phyloP scores from a whole-genome alignment of 257 asterid genomes.

The Primulina eburnea region DNA sequence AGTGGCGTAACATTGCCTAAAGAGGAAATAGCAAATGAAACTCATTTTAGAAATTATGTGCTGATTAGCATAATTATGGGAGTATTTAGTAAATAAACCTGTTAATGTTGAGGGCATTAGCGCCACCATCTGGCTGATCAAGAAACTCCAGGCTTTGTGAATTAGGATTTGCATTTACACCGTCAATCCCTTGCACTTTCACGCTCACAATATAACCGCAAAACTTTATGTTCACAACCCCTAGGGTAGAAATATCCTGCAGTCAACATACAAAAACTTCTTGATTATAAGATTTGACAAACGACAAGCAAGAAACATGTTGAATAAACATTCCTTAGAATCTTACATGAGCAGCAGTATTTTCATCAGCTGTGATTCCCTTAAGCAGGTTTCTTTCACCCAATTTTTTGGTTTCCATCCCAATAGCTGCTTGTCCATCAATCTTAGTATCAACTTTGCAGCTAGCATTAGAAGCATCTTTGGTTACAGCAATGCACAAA shows the following conservation, averaged over 20 bases:
- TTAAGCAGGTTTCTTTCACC: conserved; percentile 86
- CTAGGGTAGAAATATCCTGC: conserved; percentile 88
- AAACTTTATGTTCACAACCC: conserved; percentile 67
- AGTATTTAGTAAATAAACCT: conserved; percentile 43
- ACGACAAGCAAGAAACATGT: conserved; percentile 22
- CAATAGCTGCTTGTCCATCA: conserved; percentile 79
- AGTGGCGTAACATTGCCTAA: conserved; percentile 10
- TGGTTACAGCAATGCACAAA: conserved; percentile 64
- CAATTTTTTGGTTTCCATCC: conserved; percentile 51
- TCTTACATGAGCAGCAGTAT: conserved; percentile 90
- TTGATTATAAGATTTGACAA: conserved; percentile 16
- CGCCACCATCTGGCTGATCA: conserved; percentile 98
- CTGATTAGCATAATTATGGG: conserved; percentile 3
- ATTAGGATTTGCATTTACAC: conserved; percentile 36
- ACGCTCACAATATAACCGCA: conserved; percentile 82
- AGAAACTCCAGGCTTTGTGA: conserved; percentile 59
- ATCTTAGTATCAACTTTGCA: conserved; percentile 86
- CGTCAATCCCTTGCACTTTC: conserved; percentile 68
- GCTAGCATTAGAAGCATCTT: conserved; percentile 79
- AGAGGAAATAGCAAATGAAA: conserved; percentile 1
- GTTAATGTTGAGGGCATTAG: conserved; percentile 91
- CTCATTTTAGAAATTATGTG: conserved; percentile 7
- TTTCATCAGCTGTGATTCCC: conserved; percentile 97
- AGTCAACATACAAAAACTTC: conserved; percentile 16
- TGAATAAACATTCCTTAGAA: conserved; percentile 18